A percentile compares a stretch with the other conserved stretches of the same genome.
phyloP scores from a whole-genome alignment of 129 eudicot species.

The Dittrichia graveolens region DNA sequence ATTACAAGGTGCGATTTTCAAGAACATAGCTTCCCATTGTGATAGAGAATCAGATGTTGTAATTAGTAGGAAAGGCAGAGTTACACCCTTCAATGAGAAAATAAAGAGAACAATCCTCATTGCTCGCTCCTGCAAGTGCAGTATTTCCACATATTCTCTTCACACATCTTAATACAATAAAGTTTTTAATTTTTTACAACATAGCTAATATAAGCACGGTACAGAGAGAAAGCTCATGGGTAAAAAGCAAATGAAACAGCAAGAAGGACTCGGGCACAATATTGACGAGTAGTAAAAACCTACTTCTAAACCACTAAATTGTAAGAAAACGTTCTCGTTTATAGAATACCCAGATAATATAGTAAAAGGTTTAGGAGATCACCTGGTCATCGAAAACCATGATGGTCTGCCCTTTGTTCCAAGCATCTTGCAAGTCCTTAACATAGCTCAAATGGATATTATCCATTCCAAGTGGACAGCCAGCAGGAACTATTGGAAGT shows the following conservation, averaged over 20 bases:
- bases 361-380: slow-evolving; percentile 7
- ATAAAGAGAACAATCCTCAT: slow-evolving; percentile 45
- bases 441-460: slow-evolving; percentile 42
- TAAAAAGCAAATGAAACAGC: too few relatives aligned
- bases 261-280: too few relatives aligned
- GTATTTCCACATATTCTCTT: slow-evolving; percentile 18
- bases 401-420: slow-evolving; percentile 56
- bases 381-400: slow-evolving; percentile 76
- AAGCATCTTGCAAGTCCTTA: slow-evolving; percentile 64
- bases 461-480: slow-evolving; percentile 44
- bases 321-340: neutral
- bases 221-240: too few relatives aligned
- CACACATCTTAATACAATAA: slow-evolving; percentile 10
- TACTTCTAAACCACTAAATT: too few relatives aligned
- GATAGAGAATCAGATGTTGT: slow-evolving; percentile 36
- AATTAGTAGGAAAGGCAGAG: slow-evolving; percentile 63
- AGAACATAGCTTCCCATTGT: slow-evolving; percentile 72
- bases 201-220: too few relatives aligned
- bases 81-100: slow-evolving; percentile 46
- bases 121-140: slow-evolving; percentile 56
- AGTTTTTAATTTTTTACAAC: neutral
- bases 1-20: slow-evolving; percentile 41
- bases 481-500: slow-evolving; percentile 45
- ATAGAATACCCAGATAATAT: slow-evolving; percentile 6
- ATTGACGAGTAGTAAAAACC: too few relatives aligned